Base-by-base conservation (phyloP, 1,284 basidiomycete genomes). In the Takashimella koratensis region DNA sequence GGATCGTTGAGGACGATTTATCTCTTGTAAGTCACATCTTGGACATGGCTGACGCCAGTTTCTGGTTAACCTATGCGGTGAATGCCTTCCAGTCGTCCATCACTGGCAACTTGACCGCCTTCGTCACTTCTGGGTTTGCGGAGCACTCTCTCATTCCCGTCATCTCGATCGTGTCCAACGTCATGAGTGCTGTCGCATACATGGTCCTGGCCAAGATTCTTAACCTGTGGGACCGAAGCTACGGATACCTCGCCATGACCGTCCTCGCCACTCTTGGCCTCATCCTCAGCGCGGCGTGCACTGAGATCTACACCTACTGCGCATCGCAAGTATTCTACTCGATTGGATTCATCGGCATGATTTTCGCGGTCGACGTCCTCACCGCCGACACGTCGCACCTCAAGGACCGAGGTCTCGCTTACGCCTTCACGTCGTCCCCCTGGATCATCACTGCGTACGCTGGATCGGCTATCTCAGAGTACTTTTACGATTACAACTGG, bases 371-470 rank as follows among this genome's bases (percentile, higher is more conserved):
- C 42, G 77, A 78, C 51, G 65, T 78, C 52, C 57, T 77, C 48
- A 75, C 77, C 25, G 74, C 68, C 42, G 76, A 78, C 57, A 68
- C 70, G 3, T 75, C 76, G 1, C 60, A 65, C 3, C 63, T 78
- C n/a, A 63, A 64, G 6, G 68, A 73, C 52, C 66, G 77, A 62
- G 69, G 76, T 39, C 63, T 78, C 20, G 72, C 75, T 20, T 77
- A 70, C 26, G 77, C 71, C 52, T 70, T 76, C 53, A 76, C 76
- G 16, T 71, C 76, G 0, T 63, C 71, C 5, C 77, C 77, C 0
- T 77, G 68, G 60, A 62, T 75, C 49, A 76, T 77, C 64, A 76
- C 76, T 26, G 68, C 76, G 10, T 77, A 73, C 21, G 71, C 68
- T 20, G 76, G 76, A 2, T 63, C 77, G 40, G 60, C 71, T 40